Evolutionary conservation across 2,329 filamentous ascomycete species (phyloP).

Genomic region (Diaporthe caulivora): DNA sequence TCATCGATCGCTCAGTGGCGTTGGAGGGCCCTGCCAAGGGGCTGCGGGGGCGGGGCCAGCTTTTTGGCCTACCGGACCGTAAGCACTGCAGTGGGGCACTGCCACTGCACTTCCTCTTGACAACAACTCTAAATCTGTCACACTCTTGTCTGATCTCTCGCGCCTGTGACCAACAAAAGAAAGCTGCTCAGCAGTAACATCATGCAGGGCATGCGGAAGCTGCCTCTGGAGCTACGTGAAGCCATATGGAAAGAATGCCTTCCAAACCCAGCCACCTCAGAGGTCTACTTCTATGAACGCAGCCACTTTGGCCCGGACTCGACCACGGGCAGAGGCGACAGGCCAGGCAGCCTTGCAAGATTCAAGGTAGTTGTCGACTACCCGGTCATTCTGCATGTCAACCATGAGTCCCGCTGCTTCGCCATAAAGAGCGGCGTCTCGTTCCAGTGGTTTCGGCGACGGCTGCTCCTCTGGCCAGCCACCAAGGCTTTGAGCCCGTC

Average conservation of each 20-base stretch:
- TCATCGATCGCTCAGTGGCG: background rate
- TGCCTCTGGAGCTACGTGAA: constrained; percentile 24
- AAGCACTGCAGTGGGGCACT: background rate
- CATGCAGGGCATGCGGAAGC: background rate
- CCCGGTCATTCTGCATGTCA: constrained; percentile 26
- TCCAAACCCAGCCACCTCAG: constrained; percentile 7
- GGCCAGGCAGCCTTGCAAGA: background rate
- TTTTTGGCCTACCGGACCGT: background rate
- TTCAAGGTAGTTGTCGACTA: constrained; percentile 30
- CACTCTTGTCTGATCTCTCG: background rate
- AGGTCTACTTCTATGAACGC: constrained; percentile 30
- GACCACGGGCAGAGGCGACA: background rate
- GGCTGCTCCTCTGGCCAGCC: background rate
- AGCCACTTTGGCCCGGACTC: constrained; percentile 11
- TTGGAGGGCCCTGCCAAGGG: background rate
- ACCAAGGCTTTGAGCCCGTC: background rate
- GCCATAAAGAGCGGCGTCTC: constrained; percentile 7
- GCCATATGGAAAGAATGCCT: constrained; percentile 23
- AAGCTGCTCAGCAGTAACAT: background rate
- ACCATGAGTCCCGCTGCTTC: constrained; percentile 10
- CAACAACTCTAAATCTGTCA: background rate
- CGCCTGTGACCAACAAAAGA: background rate
- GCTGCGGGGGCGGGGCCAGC: background rate
- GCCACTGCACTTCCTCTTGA: background rate
- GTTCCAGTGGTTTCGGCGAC: constrained; percentile 14